A percentile compares a stretch with the other conserved stretches of the same genome.
Evolutionary conservation across 2,329 filamentous ascomycete genomes (phyloP).

Genomic region (Trichoderma hamatum): DNA sequence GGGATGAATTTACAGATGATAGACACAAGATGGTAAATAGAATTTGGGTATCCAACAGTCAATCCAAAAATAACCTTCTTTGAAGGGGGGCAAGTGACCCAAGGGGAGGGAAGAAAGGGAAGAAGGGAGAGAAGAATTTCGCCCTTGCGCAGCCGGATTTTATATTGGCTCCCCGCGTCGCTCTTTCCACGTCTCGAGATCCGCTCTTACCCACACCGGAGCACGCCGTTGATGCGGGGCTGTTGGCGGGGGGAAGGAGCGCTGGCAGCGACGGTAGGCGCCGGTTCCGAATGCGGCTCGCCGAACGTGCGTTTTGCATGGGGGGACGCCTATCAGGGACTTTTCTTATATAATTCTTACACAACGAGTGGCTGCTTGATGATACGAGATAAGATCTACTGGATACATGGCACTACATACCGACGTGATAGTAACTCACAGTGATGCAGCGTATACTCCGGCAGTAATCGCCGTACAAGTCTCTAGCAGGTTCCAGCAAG

Average conservation of each 20-base stretch:
- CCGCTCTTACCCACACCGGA: conserved; percentile 18
- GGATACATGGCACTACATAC: neutral
- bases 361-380: neutral
- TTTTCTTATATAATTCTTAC: neutral
- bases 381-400: neutral
- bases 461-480: neutral
- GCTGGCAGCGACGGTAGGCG: conserved; percentile 15
- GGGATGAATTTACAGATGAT: neutral
- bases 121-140: neutral
- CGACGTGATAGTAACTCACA: neutral
- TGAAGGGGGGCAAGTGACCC: neutral
- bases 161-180: neutral
- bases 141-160: neutral
- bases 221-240: conserved; percentile 21
- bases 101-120: neutral
- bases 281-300: conserved; percentile 22
- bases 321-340: neutral
- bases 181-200: neutral
- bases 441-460: neutral
- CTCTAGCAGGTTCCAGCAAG: neutral
- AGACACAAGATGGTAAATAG: neutral
- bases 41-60: neutral
- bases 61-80: neutral
- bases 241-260: conserved; percentile 12
- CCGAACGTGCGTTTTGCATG: neutral